Evolutionary conservation across 1,139 yeast genomes (phyloP), one percentile per base, ranked within the genome.

Genomic region (Casaregolazyma lundiana): DNA sequence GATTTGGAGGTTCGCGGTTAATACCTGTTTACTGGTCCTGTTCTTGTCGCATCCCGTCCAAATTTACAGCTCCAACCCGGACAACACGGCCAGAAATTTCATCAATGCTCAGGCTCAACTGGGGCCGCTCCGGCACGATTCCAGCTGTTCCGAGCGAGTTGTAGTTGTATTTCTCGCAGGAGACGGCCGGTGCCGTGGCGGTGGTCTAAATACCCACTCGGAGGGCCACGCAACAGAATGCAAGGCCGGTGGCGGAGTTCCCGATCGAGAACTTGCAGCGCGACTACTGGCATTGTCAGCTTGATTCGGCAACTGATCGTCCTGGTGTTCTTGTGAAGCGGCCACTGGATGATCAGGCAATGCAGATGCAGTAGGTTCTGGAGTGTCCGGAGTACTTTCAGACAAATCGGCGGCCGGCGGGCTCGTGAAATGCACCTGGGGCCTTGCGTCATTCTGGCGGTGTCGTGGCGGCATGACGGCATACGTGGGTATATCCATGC

Each of bases 341-440:
- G n/a, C n/a, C n/a, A n/a, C n/a, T n/a, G n/a, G n/a, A n/a, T n/a
- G n/a, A n/a, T n/a, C n/a, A n/a, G n/a, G n/a, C n/a, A n/a, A n/a
- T n/a, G n/a, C n/a, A n/a, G n/a, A n/a, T n/a, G n/a, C n/a, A n/a
- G n/a, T n/a, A n/a, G n/a, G n/a, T n/a, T n/a, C n/a, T n/a, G n/a
- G n/a, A n/a, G n/a, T n/a, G n/a, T n/a, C n/a, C n/a, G n/a, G n/a
- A n/a, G n/a, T n/a, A n/a, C n/a, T n/a, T n/a, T n/a, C n/a, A n/a
- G n/a, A n/a, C 32, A 26, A 26, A 26, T 26, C 47, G n/a, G 50
- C 50, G 8, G 50, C 45, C 4, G 56, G 43, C n/a, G 43, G 56
- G 29, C 49, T 51, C 13, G 53, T 51, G 38, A 53, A 53, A 43
- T 53, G 56, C 13, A 53, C 56, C 35, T 53, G 56, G 9, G 54